Base-by-base conservation (phyloP, 345 rosid species). In the Draba incana region DNA sequence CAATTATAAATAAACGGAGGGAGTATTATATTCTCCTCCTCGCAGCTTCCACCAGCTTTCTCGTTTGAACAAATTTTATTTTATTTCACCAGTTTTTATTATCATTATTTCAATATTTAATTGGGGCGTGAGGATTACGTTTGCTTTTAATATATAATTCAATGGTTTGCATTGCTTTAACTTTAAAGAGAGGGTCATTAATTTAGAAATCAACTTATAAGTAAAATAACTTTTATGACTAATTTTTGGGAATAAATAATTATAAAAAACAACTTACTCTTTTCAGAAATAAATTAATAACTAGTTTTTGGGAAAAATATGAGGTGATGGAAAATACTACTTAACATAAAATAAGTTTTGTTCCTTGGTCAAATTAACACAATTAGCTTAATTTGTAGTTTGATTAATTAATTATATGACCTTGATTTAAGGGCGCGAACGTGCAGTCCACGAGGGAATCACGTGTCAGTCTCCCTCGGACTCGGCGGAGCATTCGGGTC, bases 381-480 rank as follows among this genome's bases (percentile, higher is more conserved):
- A 39, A 50, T 25, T 25, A 41, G 47, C 9, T 35, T 35, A 6
- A 67, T 41, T 46, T 24, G 8, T 11, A 54, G 2, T 2, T 10
- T 10, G 70, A 41, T 33, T 46, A 37, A n/a, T 25, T 49, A 53
- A n/a, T 23, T 4, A 25, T 51, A 68, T 45, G 68, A 71, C 67
- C 71, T 79, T 61, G 75, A 28, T 76, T 68, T 64, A 54, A 58
- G 75, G 70, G 67, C 0, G 44, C 70, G 75, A 63, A 79, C 84
- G 78, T 81, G 84, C 78, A 75, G 66, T 67, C 74, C 83, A 79
- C 83, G 81, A 73, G 81, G 84, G 39, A 57, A 43, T 74, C 84
- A 79, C 87, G 82, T 77, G 87, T 80, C 35, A 24, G 58, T 45
- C 54, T 72, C 77, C 81, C 70, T 75, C 64, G 78, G 74, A 62